phyloP scores from a whole-genome alignment of 2,329 filamentous ascomycete species.

The Huntiella savannae region DNA sequence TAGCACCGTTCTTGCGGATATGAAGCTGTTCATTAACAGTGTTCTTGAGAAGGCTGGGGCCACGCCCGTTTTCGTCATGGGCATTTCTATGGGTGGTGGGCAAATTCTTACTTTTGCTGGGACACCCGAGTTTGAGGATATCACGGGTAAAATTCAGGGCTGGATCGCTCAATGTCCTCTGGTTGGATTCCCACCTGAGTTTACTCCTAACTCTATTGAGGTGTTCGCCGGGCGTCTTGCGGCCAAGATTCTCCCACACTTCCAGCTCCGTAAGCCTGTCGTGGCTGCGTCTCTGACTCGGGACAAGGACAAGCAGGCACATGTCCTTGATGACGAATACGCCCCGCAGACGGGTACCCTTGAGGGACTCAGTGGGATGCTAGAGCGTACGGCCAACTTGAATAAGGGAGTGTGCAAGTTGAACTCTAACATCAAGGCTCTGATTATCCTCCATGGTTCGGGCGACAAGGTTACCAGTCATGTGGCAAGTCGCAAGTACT shows the following conservation, averaged over 20 bases:
- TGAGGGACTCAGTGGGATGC: slow-evolving; percentile 56
- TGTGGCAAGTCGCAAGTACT: slow-evolving; percentile 43
- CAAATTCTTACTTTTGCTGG: slow-evolving; percentile 46
- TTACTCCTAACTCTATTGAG: slow-evolving; percentile 43
- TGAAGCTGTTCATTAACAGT: slow-evolving; percentile 43
- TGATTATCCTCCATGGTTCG: slow-evolving; percentile 65
- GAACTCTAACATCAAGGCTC: slow-evolving; percentile 34
- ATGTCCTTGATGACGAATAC: slow-evolving; percentile 45
- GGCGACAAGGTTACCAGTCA: slow-evolving; percentile 51
- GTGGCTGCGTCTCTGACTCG: slow-evolving; percentile 45
- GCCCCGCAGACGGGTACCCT: slow-evolving; percentile 73
- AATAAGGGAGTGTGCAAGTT: slow-evolving; percentile 33
- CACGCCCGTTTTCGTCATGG: slow-evolving; percentile 60
- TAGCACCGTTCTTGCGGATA: slow-evolving; percentile 51
- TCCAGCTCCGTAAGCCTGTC: slow-evolving; percentile 48
- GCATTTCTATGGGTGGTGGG: slow-evolving; percentile 81
- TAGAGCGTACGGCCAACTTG: slow-evolving; percentile 52
- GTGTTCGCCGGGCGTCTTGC: slow-evolving; percentile 49
- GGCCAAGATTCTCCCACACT: slow-evolving; percentile 44
- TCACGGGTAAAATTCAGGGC: slow-evolving; percentile 45
- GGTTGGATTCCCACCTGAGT: slow-evolving; percentile 48
- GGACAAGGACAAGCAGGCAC: slow-evolving; percentile 42
- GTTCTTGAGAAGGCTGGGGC: slow-evolving; percentile 38
- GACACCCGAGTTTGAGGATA: slow-evolving; percentile 29
- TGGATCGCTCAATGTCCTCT: slow-evolving; percentile 65